Evolutionary conservation across 768 basidiomycete species (phyloP), one percentile per base, ranked within the genome.

Genomic region (Collybia mongolica): DNA sequence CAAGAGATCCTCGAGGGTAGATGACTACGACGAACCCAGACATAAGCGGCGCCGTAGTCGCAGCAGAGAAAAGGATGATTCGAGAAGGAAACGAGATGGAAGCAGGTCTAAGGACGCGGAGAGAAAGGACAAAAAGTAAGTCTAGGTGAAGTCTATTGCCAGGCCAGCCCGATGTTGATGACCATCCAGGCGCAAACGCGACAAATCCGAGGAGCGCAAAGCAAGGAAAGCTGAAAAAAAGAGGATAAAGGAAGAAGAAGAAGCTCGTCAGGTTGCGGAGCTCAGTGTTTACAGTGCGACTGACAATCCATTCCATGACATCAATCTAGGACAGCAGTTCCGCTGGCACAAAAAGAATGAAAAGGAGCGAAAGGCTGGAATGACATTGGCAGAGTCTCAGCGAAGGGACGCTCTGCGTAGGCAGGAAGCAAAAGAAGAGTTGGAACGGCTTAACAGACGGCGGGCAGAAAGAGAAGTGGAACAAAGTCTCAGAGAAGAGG

Each of bases 341-440:
- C 85, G 90, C 51, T 99, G 97, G 97, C 91, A 94, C 72, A 99
- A 99, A 78, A 99, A 99, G 74, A 82, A 84, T 22, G 97, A 99
- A 67, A 93, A 93, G 73, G 97, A 99, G 66, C 81, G 83, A 60
- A 98, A 96, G 70, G 72, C 83, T 52, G 97, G 97, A 1, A 61
- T 98, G 43, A 81, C 85, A 0, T 61, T 84, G 1, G 85, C 84
- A 0, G 97, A 99, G 61, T 76, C 88, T 1, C 86, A 89, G 54
- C 76, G 77, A 55, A 81, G 81, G 58, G 97, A 99, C 71, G 83
- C 85, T 1, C 65, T 91, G 20, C 72, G 95, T 49, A 77, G 86
- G 35, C 83, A 88, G 59, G 97, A 99, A 60, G 94, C 95, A 4
- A 94, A 93, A 71, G 94, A 97, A 59, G 97, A 99, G 64, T 70